Evolutionary conservation across 805 yeast species (phyloP), one percentile per base, ranked within the genome.

Genomic region (Phaffomyces thermotolerans): DNA sequence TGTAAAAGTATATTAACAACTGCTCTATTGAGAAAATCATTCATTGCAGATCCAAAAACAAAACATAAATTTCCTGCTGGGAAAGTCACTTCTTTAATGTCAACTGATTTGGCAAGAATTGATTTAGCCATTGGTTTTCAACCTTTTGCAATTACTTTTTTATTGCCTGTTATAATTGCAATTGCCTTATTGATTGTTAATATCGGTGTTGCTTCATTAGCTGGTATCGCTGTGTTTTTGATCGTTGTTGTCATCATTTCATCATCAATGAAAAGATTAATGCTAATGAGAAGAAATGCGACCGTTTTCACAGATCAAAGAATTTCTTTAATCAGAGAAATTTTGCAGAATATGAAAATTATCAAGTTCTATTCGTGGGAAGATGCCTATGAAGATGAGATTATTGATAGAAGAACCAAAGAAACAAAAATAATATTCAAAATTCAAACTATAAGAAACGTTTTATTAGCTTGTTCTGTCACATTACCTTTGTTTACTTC

Each of bases 301-400:
- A 76, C 76, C 47, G 63, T 67, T 18, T 73, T 63, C 52, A 84
- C 89, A 17, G 93, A 85, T 62, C 54, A 64, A 22, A 73, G 95
- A 56, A 80, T 85, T 23, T 64, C 70, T 39, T 67, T 69, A 50
- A 72, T 81, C 58, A 77, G 81, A 54, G 89, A 81, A 57, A 73
- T 79, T 29, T 63, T 81, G 48, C 72, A 70, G 49, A 75, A 77
- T 54, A 72, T 81, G 64, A 81, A 77, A 52, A 73, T 82, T 59
- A 83, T 87, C 64, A 87, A 87, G 66, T 84, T 73, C 60, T 87
- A 87, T 58, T 82, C 91, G 2, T 87, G 95, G 95, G 95, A 88
- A 64, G 71, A 70, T 24, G 86, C 95, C 1, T 87, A 85, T 60
- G 68, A 70, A 42, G 59, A 69, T 12, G 60, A 73, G 37, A 73